These are phyloP conservation scores for Aeschynomene evenia DNA, from an alignment of 306 rosid species.

Conservation along the genomic window DNA sequence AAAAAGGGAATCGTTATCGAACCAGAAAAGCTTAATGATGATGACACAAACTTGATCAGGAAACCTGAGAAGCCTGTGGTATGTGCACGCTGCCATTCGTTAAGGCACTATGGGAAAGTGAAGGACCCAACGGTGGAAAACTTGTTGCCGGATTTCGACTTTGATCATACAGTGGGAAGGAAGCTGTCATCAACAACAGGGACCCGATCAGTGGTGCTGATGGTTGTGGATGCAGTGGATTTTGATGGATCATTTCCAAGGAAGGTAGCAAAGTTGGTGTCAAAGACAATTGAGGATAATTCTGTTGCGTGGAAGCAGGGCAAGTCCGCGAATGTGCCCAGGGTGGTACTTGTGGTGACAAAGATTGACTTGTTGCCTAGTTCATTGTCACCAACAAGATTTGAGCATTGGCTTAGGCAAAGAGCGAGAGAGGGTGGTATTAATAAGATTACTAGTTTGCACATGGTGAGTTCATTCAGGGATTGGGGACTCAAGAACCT, in stretches of 20 bases:
- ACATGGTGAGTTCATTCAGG: constrained; percentile 76
- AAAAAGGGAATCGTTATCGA: constrained; percentile 66
- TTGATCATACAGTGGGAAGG: constrained; percentile 80
- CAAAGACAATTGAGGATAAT: constrained; percentile 71
- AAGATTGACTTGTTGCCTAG: constrained; percentile 78
- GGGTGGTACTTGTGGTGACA: constrained; percentile 81
- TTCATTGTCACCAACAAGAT: constrained; percentile 67
- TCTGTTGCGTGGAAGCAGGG: constrained; percentile 76
- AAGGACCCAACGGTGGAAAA: constrained; percentile 86
- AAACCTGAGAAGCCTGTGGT: constrained; percentile 66
- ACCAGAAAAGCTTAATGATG: constrained; percentile 33
- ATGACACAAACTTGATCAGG: constrained; percentile 24
- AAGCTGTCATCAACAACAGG: constrained; percentile 59
- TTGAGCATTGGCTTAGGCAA: constrained; percentile 89
- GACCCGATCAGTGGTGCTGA: constrained; percentile 72
- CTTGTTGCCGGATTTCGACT: constrained; percentile 85
- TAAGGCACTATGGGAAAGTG: constrained; percentile 88
- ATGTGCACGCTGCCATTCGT: constrained; percentile 85
- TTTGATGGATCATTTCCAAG: constrained; percentile 89
- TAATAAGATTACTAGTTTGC: constrained; percentile 78
- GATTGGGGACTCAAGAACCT: constrained; percentile 90
- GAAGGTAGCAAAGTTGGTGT: constrained; percentile 71
- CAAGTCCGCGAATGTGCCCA: constrained; percentile 81
- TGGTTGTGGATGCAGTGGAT: constrained; percentile 84
- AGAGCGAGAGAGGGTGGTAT: constrained; percentile 89